Evolutionary conservation across 1,284 basidiomycete species (phyloP).

Genomic region (Cryptococcus amylolentus): DNA sequence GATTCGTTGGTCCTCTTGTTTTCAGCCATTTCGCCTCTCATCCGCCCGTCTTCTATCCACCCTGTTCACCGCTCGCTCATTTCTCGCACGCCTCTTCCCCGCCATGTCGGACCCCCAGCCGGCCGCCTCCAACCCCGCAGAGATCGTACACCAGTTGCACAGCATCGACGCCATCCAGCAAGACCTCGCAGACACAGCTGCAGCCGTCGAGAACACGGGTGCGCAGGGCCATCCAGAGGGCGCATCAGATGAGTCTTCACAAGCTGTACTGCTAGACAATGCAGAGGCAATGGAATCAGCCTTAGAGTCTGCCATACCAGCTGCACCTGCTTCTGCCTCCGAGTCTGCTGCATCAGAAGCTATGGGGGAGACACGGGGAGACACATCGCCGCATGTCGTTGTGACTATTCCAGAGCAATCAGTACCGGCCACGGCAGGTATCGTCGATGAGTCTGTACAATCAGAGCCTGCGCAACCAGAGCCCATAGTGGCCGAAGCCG

Average conservation of each 20-base stretch:
- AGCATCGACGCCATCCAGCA: constrained; percentile 29
- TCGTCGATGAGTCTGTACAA: not conserved
- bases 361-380: not conserved
- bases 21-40: no score
- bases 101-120: constrained; percentile 38
- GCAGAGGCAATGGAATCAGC: constrained; percentile 24
- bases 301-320: constrained; percentile 18
- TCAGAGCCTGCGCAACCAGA: constrained; percentile 8
- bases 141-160: constrained; percentile 30
- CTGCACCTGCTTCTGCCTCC: not conserved
- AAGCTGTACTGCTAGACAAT: constrained; percentile 11
- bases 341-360: not conserved
- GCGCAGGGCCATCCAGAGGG: constrained; percentile 1
- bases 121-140: constrained; percentile 6
- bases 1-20: no score
- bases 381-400: no score
- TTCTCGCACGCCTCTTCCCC: no score
- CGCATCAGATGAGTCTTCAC: constrained; percentile 2
- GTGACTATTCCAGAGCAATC: not conserved
- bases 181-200: constrained; percentile 34
- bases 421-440: not conserved
- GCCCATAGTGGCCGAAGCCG: constrained; percentile 15
- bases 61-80: no score
- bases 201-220: constrained; percentile 15
- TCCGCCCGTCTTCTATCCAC: no score